Base-by-base conservation (phyloP, 2,329 filamentous ascomycete species). In the Colletotrichum paranaense region DNA sequence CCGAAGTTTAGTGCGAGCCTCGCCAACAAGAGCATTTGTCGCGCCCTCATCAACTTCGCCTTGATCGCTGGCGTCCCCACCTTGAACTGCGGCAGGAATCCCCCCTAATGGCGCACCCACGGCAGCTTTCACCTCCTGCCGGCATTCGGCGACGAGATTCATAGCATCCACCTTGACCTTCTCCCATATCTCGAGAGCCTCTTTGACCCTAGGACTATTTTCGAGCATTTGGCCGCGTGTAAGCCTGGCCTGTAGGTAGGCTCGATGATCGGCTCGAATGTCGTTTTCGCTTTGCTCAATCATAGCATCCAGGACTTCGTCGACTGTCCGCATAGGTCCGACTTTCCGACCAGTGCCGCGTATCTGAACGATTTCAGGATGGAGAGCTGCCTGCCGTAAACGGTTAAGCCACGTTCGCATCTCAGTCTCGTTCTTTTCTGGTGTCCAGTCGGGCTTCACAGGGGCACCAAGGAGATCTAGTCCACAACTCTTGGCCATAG, bases 221-320 rank as follows among this genome's bases (percentile, higher is more conserved):
- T 96, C 95, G 52, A 93, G 86, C 4, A 98, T 84, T 76, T 98
- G 95, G 0, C 94, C 96, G 67, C 91, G 88, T 19, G 88, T 89
- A 57, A 98, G 84, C 74, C 90, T 91, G 42, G 87, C 87, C 2
- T 89, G 80, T 7, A 97, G 85, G 60, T 92, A 86, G 2, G 87
- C 84, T 65, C 95, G 90, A 78, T 97, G 92, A 71, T 96, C 92
- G 0, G 88, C 83, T 64, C 92, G 89, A 69, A 96, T 89, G 1
- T 84, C 80, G 6, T 85, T 86, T 70, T 96, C 93, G 56, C 93
- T 95, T 78, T 96, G 92, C 68, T 98, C 95, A 71, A 98, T 92
- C 96, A 99, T 98, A 5, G 92, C 91, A 75, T 95, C 92, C 12
- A 99, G 86, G 1, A 98, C 96, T 81, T 98, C 94, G 22, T 92